phyloP scores from a whole-genome alignment of 2,329 filamentous ascomycete species.

The Fusarium setosum region DNA sequence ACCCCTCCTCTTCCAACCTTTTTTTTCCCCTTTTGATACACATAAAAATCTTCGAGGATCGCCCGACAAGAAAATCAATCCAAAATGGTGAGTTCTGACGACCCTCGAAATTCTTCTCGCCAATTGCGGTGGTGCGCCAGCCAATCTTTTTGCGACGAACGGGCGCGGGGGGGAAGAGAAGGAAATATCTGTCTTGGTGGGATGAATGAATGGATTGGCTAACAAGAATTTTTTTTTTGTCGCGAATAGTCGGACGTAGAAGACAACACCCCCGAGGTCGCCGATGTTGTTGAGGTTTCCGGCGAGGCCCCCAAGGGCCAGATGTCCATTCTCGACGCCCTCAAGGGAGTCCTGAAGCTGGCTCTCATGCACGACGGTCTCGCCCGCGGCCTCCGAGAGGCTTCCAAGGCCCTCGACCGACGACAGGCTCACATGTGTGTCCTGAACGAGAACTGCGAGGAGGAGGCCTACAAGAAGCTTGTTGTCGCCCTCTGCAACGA shows the following conservation, averaged over 20 bases:
- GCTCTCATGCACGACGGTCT: slow-evolving; percentile 99
- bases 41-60: slow-evolving; percentile 74
- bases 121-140: slow-evolving; percentile 30
- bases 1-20: slow-evolving; percentile 35
- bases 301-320: slow-evolving; percentile 91
- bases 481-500: slow-evolving; percentile 98
- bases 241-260: slow-evolving; percentile 95
- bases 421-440: slow-evolving; percentile 99
- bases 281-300: slow-evolving; percentile 94
- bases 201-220: slow-evolving; percentile 29
- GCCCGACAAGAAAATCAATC: slow-evolving; percentile 66
- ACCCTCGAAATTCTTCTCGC: not conserved
- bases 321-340: slow-evolving; percentile 98
- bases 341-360: slow-evolving; percentile 99
- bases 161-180: not conserved
- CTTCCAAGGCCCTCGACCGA: slow-evolving; percentile 97
- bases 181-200: slow-evolving; percentile 9
- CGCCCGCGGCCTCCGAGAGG: slow-evolving; percentile 97
- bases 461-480: slow-evolving; percentile 99
- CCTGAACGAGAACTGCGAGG: slow-evolving; percentile 99
- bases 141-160: slow-evolving; percentile 20
- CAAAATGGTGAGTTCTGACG: slow-evolving; percentile 68
- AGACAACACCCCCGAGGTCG: slow-evolving; percentile 91
- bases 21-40: slow-evolving; percentile 46
- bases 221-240: slow-evolving; percentile 25